Evolutionary conservation across 139 green algal species (phyloP).

Genomic region (Chlamydomonas schloesseri): DNA sequence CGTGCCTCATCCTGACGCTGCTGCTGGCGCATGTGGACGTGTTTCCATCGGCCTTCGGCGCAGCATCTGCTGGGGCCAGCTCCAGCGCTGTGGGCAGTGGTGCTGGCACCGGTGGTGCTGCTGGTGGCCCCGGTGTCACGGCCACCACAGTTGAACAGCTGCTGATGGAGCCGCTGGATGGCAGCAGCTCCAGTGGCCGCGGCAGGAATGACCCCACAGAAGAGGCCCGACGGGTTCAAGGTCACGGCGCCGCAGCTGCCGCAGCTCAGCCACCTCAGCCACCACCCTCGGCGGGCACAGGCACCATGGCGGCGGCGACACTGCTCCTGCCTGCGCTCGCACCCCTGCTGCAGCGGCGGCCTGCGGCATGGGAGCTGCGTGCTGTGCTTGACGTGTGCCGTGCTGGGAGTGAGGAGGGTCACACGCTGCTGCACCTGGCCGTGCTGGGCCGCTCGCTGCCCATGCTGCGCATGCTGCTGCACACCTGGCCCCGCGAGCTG

Average conservation of each 20-base stretch:
- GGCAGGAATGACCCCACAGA: no score
- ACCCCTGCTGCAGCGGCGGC: background rate
- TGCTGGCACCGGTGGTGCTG: background rate
- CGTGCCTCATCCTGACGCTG: background rate
- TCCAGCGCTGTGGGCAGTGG: background rate
- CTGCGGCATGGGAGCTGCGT: background rate
- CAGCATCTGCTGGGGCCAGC: background rate
- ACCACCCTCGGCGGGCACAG: no score
- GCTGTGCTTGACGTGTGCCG: background rate
- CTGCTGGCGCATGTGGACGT: background rate
- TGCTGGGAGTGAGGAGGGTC: background rate
- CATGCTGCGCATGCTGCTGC: constrained; percentile 1
- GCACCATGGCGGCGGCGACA: no score
- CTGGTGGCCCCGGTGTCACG: background rate
- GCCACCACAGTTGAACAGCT: background rate
- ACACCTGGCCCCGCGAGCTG: background rate
- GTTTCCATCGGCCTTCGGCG: background rate
- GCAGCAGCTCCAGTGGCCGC: no score
- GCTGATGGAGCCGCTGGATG: no score
- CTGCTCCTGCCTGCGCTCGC: no score
- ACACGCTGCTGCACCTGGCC: constrained; percentile 26
- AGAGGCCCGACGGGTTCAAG: no score
- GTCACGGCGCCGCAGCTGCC: no score
- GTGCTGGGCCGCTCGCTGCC: constrained; percentile 6
- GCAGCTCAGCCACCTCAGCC: no score